These are phyloP conservation scores for Ceratocystis alfenasii DNA, from an alignment of 2,329 filamentous ascomycete species.

Conservation along the genomic window DNA sequence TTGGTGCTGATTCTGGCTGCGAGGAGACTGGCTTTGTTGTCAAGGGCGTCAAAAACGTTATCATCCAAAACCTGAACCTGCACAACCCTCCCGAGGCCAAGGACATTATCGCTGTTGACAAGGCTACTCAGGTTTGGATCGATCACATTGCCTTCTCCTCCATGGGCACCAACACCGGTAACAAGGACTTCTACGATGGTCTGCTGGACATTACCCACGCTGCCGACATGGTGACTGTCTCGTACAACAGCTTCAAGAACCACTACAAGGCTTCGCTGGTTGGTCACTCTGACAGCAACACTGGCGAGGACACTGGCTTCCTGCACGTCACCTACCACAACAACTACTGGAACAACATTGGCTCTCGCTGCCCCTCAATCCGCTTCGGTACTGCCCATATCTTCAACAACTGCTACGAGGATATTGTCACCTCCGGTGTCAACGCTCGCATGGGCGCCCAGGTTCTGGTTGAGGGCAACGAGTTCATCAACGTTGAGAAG, in stretches of 20 bases:
- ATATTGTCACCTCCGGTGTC: slow-evolving; percentile 37
- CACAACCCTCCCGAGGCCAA: slow-evolving; percentile 37
- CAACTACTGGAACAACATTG: slow-evolving; percentile 49
- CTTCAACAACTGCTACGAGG: slow-evolving; percentile 35
- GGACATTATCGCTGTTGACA: slow-evolving; percentile 41
- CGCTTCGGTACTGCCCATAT: slow-evolving; percentile 51
- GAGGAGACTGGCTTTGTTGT: slow-evolving; percentile 38
- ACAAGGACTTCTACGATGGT: slow-evolving; percentile 37
- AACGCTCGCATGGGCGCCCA: slow-evolving; percentile 43
- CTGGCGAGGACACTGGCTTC: slow-evolving; percentile 44
- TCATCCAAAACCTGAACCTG: slow-evolving; percentile 45
- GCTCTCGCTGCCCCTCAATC: slow-evolving; percentile 46
- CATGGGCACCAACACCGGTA: slow-evolving; percentile 27
- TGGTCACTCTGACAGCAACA: slow-evolving; percentile 49
- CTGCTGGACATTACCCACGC: slow-evolving; percentile 36
- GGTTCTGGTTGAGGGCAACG: slow-evolving; percentile 42
- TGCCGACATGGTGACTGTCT: slow-evolving; percentile 35
- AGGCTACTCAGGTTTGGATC: slow-evolving; percentile 38
- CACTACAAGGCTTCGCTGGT: slow-evolving; percentile 46
- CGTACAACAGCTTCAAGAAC: slow-evolving; percentile 34
- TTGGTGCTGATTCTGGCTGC: slow-evolving; percentile 33
- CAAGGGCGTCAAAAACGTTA: slow-evolving; percentile 40
- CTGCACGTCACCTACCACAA: slow-evolving; percentile 48
- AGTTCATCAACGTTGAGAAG: slow-evolving; percentile 36
- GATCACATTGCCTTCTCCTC: slow-evolving; percentile 36